Percentiles rank a stretch among this genome's conserved stretches.
phyloP scores from a whole-genome alignment of 441 rosid species.

The Iberis amara region DNA sequence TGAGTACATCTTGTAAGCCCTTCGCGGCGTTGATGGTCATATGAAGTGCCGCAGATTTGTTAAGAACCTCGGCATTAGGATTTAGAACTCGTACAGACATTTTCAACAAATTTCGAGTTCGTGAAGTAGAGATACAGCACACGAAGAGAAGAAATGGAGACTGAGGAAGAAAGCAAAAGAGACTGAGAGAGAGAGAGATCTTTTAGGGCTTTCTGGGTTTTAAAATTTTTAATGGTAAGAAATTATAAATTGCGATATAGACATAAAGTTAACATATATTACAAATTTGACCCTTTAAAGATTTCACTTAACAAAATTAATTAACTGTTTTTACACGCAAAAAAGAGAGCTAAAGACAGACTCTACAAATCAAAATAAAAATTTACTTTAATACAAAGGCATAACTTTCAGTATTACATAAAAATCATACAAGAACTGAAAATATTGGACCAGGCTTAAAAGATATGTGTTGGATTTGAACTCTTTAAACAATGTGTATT shows the following conservation, averaged over 20 bases:
- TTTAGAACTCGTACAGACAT: constrained; percentile 63
- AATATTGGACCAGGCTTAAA: no score
- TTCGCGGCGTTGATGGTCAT: constrained; percentile 97
- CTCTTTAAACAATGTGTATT: background rate
- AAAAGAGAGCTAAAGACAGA: no score
- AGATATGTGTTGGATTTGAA: no score
- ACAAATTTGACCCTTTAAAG: background rate
- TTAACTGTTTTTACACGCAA: no score
- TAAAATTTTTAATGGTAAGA: background rate
- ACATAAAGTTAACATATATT: background rate
- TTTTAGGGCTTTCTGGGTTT: constrained; percentile 32
- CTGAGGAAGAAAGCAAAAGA: background rate
- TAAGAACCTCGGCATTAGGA: constrained; percentile 94
- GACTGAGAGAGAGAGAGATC: background rate
- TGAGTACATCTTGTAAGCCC: constrained; percentile 91
- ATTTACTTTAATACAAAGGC: no score
- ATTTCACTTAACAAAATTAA: no score
- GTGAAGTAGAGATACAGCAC: background rate
- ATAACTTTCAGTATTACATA: no score
- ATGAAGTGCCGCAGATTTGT: constrained; percentile 98
- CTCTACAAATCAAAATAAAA: no score
- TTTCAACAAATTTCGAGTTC: constrained; percentile 22
- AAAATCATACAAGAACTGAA: no score
- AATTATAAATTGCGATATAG: background rate
- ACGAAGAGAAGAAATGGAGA: constrained; percentile 4